Evolutionary conservation across 2,329 filamentous ascomycete genomes (phyloP).

Genomic region (Sordariomycetes sp.): DNA sequence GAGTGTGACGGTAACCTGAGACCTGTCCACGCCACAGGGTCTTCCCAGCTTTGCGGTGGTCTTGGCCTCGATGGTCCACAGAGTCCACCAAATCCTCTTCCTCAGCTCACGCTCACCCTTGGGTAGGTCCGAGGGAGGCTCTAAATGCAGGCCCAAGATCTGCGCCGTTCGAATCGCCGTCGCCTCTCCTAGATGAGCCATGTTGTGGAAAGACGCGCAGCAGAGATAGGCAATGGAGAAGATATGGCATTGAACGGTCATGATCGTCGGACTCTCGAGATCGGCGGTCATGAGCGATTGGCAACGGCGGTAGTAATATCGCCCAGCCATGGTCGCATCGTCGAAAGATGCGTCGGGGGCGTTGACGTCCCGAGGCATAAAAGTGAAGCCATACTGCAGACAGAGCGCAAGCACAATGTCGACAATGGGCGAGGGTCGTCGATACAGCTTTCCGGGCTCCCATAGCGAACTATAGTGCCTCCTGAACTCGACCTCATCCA

Average conservation of each 20-base stretch:
- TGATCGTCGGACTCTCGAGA: conserved; percentile 35
- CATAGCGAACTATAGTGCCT: conserved; percentile 6
- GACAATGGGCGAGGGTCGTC: conserved; percentile 37
- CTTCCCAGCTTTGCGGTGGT: conserved; percentile 36
- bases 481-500: conserved; percentile 5
- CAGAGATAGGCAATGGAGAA: conserved; percentile 35
- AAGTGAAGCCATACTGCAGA: conserved; percentile 33
- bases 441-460: conserved; percentile 6
- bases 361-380: conserved; percentile 11
- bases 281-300: conserved; percentile 32
- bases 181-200: conserved; percentile 28
- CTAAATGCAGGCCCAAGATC: conserved; percentile 36
- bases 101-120: conserved; percentile 29
- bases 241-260: conserved; percentile 37
- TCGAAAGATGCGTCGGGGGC: conserved; percentile 7
- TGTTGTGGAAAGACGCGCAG: conserved; percentile 38
- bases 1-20: conserved; percentile 22
- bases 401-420: conserved; percentile 43
- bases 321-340: conserved; percentile 32
- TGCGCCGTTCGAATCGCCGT: conserved; percentile 33
- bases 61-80: conserved; percentile 39
- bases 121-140: conserved; percentile 26
- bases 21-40: conserved; percentile 24
- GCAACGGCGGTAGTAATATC: conserved; percentile 35
- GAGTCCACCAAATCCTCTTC: conserved; percentile 41